These are phyloP conservation scores for Populus tomentosa DNA, from an alignment of 441 rosid species.

Conservation along the genomic window DNA sequence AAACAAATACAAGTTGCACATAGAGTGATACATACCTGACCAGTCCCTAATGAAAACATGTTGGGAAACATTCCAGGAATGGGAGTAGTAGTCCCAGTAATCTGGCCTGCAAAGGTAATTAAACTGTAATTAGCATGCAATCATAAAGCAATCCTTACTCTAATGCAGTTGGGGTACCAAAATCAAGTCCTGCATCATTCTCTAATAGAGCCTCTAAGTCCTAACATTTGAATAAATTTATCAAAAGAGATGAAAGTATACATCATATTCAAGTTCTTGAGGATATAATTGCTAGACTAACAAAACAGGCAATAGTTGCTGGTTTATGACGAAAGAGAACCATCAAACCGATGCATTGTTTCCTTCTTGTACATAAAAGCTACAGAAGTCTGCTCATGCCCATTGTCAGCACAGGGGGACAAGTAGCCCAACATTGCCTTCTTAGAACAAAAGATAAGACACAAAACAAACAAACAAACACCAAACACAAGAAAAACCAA, in stretches of 20 bases:
- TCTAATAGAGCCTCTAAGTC: constrained; percentile 15
- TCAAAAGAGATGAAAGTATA: constrained; percentile 30
- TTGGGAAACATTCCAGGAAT: constrained; percentile 78
- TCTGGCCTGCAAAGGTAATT: constrained; percentile 56
- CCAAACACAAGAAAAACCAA: constrained; percentile 76
- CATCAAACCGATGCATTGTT: constrained; percentile 62
- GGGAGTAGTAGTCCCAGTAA: constrained; percentile 55
- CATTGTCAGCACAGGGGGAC: constrained; percentile 85
- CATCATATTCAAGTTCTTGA: constrained; percentile 32
- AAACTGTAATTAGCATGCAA: constrained; percentile 21
- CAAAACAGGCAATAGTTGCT: constrained; percentile 66
- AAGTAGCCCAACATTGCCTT: constrained; percentile 87
- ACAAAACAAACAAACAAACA: constrained; percentile 81
- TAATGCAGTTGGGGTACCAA: constrained; percentile 10
- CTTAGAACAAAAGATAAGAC: constrained; percentile 63
- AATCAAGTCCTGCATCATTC: constrained; percentile 15
- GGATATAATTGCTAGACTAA: constrained; percentile 51
- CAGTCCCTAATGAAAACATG: constrained; percentile 62
- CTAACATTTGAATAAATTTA: constrained; percentile 21
- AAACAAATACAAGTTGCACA: neutral
- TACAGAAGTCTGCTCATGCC: constrained; percentile 85
- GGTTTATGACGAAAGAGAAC: constrained; percentile 83
- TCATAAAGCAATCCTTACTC: constrained; percentile 7
- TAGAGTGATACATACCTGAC: constrained; percentile 46
- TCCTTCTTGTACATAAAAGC: constrained; percentile 87